Evolutionary conservation across 345 rosid genomes (phyloP).

Genomic region (Melaleuca alternifolia): DNA sequence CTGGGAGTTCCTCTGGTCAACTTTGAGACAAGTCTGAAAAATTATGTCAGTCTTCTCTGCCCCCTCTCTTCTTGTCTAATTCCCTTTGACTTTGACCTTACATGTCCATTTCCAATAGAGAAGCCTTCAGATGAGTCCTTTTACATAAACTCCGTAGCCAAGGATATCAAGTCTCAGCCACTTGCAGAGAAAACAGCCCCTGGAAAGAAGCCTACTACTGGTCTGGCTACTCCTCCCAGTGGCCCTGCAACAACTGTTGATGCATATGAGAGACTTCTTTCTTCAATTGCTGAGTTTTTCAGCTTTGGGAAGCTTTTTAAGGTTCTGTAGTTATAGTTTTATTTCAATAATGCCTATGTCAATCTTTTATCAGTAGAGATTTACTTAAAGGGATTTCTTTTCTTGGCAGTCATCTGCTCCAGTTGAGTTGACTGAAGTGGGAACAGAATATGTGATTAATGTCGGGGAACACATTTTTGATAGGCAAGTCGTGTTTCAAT

Average conservation of each 20-base stretch:
- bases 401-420: conserved; percentile 66
- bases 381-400: conserved; percentile 1
- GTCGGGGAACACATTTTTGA: conserved; percentile 88
- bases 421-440: conserved; percentile 95
- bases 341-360: background rate
- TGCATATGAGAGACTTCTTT: conserved; percentile 74
- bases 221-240: conserved; percentile 63
- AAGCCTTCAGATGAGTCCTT: conserved; percentile 79
- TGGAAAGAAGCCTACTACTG: conserved; percentile 67
- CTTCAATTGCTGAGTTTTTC: conserved; percentile 74
- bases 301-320: conserved; percentile 84
- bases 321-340: conserved; percentile 24
- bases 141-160: conserved; percentile 76
- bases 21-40: conserved; percentile 84
- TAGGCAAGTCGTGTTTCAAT: conserved; percentile 85
- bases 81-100: conserved; percentile 3
- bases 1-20: conserved; percentile 77
- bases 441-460: conserved; percentile 91
- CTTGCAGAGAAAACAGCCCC: conserved; percentile 90
- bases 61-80: background rate
- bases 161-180: conserved; percentile 77
- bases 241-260: conserved; percentile 65
- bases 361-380: background rate
- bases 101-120: conserved; percentile 23
- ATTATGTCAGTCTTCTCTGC: conserved; percentile 49